These are phyloP conservation scores for Citrus glauca DNA, from an alignment of 345 rosid genomes.

Conservation along the genomic window DNA sequence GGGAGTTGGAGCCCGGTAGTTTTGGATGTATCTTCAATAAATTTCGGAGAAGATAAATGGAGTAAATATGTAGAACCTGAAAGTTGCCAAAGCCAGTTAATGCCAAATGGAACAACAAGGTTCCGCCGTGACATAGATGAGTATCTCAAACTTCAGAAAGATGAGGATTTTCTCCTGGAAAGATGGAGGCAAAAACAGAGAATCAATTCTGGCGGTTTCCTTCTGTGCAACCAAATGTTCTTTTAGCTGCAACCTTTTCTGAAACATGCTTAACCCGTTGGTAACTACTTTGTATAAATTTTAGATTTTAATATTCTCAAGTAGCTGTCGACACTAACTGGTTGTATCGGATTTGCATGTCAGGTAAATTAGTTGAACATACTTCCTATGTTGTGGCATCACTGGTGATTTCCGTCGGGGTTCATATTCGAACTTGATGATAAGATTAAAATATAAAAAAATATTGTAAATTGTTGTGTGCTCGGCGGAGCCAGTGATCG, in stretches of 20 bases:
- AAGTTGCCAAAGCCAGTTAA: slow-evolving; percentile 11
- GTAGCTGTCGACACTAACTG: background rate
- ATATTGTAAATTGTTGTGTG: no score
- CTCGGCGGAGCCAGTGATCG: no score
- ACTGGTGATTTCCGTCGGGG: background rate
- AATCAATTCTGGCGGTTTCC: slow-evolving; percentile 60
- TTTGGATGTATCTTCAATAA: slow-evolving; percentile 22
- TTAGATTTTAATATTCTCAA: background rate
- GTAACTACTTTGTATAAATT: slow-evolving; percentile 5
- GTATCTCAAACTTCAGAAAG: slow-evolving; percentile 47
- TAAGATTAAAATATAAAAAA: no score
- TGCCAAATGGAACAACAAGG: slow-evolving; percentile 17
- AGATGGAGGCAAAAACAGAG: slow-evolving; percentile 67
- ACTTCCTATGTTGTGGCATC: background rate
- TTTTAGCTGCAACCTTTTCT: slow-evolving; percentile 15
- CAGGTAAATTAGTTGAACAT: background rate
- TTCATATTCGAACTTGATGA: background rate
- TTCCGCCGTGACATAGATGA: slow-evolving; percentile 48
- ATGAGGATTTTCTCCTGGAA: slow-evolving; percentile 55
- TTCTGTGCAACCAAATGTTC: slow-evolving; percentile 50
- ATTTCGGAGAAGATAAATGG: slow-evolving; percentile 19
- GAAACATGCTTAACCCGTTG: background rate
- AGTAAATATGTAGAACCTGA: slow-evolving; percentile 24
- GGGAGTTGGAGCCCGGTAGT: slow-evolving; percentile 79
- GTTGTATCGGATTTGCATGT: background rate